Evolutionary conservation across 306 rosid species (phyloP).

Genomic region (Cotoneaster glaucophyllus): DNA sequence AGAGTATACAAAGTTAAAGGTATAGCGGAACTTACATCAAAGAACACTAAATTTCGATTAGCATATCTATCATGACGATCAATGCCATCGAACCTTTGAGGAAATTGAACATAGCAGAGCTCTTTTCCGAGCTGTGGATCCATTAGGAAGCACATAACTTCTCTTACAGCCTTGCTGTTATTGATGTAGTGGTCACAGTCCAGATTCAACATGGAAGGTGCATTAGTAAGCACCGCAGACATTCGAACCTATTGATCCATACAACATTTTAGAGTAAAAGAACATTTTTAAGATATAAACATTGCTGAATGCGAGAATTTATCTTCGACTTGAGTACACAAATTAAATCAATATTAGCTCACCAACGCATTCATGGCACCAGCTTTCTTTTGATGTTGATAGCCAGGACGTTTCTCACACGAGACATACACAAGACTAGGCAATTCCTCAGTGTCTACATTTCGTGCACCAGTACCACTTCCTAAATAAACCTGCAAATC

Average conservation of each 20-base stretch:
- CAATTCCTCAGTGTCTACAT: constrained; percentile 64
- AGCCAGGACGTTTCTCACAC: constrained; percentile 78
- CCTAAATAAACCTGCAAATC: constrained; percentile 68
- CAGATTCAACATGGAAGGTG: constrained; percentile 86
- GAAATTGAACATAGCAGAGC: constrained; percentile 82
- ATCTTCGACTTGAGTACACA: neutral
- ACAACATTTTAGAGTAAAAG: neutral
- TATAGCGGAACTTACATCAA: constrained; percentile 52
- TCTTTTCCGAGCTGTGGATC: constrained; percentile 78
- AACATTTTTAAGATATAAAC: constrained; percentile 13
- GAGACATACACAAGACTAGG: constrained; percentile 85
- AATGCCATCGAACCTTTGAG: constrained; percentile 79
- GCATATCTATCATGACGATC: constrained; percentile 79
- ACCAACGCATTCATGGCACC: constrained; percentile 96
- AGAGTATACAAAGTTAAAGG: no score
- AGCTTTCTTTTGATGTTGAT: constrained; percentile 78
- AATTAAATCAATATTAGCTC: constrained; percentile 23
- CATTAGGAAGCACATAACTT: constrained; percentile 96
- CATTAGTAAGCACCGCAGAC: constrained; percentile 89
- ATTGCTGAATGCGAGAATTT: constrained; percentile 1
- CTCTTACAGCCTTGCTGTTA: constrained; percentile 82
- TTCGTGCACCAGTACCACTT: constrained; percentile 65
- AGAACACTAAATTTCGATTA: constrained; percentile 62
- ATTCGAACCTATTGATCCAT: constrained; percentile 61
- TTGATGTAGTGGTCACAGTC: constrained; percentile 98